A percentile compares a stretch with the other conserved stretches of the same genome.
These are phyloP conservation scores for Chaetomium sp. DNA, from an alignment of 2,329 filamentous ascomycete genomes.

Conservation along the genomic window DNA sequence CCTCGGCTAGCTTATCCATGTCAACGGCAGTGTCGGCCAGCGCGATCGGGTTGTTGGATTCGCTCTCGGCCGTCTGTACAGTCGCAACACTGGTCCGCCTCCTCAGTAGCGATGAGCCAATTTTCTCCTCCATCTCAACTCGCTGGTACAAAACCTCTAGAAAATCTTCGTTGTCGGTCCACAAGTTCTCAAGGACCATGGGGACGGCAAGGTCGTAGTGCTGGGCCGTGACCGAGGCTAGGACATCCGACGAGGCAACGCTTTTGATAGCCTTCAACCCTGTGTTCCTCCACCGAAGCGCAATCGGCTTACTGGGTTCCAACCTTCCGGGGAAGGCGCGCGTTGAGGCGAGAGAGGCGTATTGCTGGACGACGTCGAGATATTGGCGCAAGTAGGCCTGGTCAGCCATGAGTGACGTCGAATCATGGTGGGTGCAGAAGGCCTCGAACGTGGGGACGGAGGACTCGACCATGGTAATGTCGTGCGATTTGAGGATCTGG, in stretches of 20 bases:
- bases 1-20: slow-evolving; percentile 81
- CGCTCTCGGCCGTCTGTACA: slow-evolving; percentile 63
- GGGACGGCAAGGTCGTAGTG: slow-evolving; percentile 77
- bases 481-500: slow-evolving; percentile 74
- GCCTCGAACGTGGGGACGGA: slow-evolving; percentile 79
- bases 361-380: slow-evolving; percentile 71
- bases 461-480: slow-evolving; percentile 89
- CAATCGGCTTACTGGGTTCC: slow-evolving; percentile 61
- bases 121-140: slow-evolving; percentile 60
- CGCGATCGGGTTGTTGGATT: slow-evolving; percentile 62
- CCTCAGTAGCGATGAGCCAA: slow-evolving; percentile 53
- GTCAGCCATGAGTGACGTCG: slow-evolving; percentile 76
- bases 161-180: slow-evolving; percentile 64
- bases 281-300: slow-evolving; percentile 69
- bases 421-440: slow-evolving; percentile 85
- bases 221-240: slow-evolving; percentile 66
- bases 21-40: slow-evolving; percentile 78
- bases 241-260: slow-evolving; percentile 70
- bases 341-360: slow-evolving; percentile 72
- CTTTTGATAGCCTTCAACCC: slow-evolving; percentile 75
- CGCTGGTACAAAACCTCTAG: slow-evolving; percentile 62
- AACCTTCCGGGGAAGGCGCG: slow-evolving; percentile 45
- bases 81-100: slow-evolving; percentile 76
- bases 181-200: slow-evolving; percentile 79
- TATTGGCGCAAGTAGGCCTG: slow-evolving; percentile 77